Conservation (phyloP, 768 basidiomycete genomes). For the Suillus tomentosus region DNA sequence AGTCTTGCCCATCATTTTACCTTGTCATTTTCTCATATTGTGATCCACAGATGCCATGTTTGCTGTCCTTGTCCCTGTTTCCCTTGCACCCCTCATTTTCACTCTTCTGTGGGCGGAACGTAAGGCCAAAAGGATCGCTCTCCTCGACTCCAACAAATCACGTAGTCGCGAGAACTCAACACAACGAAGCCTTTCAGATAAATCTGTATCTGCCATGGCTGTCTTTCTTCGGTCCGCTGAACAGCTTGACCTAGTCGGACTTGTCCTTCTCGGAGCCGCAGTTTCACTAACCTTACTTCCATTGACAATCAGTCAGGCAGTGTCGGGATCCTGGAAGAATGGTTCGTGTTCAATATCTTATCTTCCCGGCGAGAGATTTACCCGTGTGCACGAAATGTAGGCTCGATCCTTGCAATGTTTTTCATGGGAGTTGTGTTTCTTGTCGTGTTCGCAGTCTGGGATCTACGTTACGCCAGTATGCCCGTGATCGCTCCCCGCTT, state of each 20-base stretch:
- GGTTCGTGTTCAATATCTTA: constrained; percentile 33
- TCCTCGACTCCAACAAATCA: constrained; percentile 20
- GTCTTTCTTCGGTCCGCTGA: constrained; percentile 25
- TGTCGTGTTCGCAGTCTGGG: constrained; percentile 47
- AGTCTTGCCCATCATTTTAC: constrained; percentile 26
- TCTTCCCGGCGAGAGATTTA: neutral
- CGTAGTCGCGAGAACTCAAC: neutral
- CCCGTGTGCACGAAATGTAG: constrained; percentile 32
- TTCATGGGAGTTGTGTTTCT: constrained; percentile 47
- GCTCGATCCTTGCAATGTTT: constrained; percentile 54
- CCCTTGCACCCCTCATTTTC: constrained; percentile 53
- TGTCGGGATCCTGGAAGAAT: constrained; percentile 46
- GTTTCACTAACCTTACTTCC: constrained; percentile 57
- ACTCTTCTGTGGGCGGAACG: constrained; percentile 58
- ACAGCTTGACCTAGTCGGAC: constrained; percentile 51
- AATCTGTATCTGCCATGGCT: constrained; percentile 3
- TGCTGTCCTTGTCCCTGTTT: constrained; percentile 52
- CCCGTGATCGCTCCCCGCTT: constrained; percentile 68
- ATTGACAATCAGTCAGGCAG: constrained; percentile 48
- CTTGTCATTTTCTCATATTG: neutral
- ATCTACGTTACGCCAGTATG: constrained; percentile 49
- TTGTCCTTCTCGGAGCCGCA: constrained; percentile 50
- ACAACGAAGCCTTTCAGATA: neutral
- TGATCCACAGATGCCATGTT: constrained; percentile 52
- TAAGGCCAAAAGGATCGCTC: constrained; percentile 43